phyloP scores from a whole-genome alignment of 139 green algal species.

The Micromonas pusilla region DNA sequence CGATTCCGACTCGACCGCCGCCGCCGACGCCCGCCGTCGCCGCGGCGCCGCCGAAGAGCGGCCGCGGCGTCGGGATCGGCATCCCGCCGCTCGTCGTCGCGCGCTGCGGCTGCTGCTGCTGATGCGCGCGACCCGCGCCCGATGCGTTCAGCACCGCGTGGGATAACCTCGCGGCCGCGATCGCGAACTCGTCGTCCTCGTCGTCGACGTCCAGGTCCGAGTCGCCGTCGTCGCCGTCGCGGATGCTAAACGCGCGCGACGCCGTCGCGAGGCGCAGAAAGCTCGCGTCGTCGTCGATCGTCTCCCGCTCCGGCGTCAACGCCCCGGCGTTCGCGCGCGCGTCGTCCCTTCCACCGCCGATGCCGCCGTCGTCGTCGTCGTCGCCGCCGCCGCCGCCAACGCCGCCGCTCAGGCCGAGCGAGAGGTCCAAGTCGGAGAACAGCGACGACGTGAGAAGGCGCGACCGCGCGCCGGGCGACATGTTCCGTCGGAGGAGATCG shows the following conservation, averaged over 20 bases:
- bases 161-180: no score
- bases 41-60: not conserved
- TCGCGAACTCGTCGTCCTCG: no score
- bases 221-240: not conserved
- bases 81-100: not conserved
- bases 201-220: not conserved
- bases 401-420: not conserved
- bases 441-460: not conserved
- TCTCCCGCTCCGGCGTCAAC: no score
- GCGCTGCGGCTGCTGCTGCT: not conserved
- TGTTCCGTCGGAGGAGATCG: no score
- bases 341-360: no score
- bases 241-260: not conserved
- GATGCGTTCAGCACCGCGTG: no score
- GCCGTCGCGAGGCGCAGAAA: no score
- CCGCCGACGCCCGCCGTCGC: not conserved
- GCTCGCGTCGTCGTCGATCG: no score
- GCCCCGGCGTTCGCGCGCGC: no score
- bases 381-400: not conserved
- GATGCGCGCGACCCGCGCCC: no score
- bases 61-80: not conserved
- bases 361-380: no score
- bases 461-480: no score
- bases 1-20: not conserved
- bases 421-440: not conserved